Evolutionary conservation across 345 rosid genomes (phyloP), one percentile per base, ranked within the genome.

Genomic region (Sisymbrium altissimum): DNA sequence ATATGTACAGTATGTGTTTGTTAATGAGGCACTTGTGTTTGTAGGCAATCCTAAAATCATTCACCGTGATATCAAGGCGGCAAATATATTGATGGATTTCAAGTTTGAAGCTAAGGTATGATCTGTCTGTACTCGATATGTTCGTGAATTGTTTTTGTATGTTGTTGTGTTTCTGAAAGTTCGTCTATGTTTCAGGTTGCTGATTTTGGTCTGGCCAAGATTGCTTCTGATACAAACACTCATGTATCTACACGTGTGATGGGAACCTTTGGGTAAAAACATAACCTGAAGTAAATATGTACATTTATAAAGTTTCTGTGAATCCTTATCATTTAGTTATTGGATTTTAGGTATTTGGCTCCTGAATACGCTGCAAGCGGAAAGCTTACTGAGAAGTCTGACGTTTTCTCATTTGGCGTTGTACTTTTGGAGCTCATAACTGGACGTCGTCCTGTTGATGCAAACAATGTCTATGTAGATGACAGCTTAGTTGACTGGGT

Each of bases 401-500:
- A 92, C 64, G 96, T 92, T 48, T 92, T 89, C 89, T 92, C 97
- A 17, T 92, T 83, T 38, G 97, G 97, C 4, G 85, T 92, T 59
- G 86, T 89, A 84, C 88, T 92, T 56, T 83, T 92, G 84, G 97
- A 92, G 83, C 59, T 91, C 66, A 87, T 91, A 19, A 89, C 93
- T 0, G 97, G 97, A 3, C 86, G 84, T 9, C 83, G 82, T 2
- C 96, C 97, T 45, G 95, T 92, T 63, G 93, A 91, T 79, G 33
- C 88, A 41, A 50, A 75, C 60, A 79, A 81, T 63, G 56, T 82
- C 71, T 82, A 64, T 82, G 79, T 81, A 78, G 93, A 92, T 40
- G 96, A 92, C 75, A 89, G 97, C 82, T 79, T 92, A 77, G 96
- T 92, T 18, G 96, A 92, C 55, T 92, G 97, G 97, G 97, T 91